Base-by-base conservation (phyloP, 768 basidiomycete genomes). In the Daedaleopsis sinensis region DNA sequence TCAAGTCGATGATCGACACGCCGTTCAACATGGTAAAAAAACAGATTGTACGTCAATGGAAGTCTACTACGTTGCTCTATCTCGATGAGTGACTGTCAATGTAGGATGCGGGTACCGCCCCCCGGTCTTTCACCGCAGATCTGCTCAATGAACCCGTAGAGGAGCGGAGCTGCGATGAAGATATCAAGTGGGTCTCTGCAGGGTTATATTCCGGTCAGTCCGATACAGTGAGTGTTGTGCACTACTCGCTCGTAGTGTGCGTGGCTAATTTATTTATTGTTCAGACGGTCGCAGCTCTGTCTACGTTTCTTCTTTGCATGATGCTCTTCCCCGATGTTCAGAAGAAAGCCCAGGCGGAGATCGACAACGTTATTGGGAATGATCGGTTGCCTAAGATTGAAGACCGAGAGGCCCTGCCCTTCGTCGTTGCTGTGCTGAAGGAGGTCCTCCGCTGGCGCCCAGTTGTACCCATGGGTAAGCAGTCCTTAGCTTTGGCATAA, bases 301-400 rank as follows among this genome's bases (percentile, higher is more conserved):
- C 37, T 3, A 46, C 52, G 11, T 46, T 55, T 24, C 7, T 73
- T 21, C 68, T 76, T 1, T 68, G 68, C 24, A 72, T 77, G 69
- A 32, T 70, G 3, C 67, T 71, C 24, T 52, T 73, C 57, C 76
- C 76, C 2, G 69, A 72, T n/a, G 65, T 70, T 8, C 74, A 76
- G 53, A 50, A 24, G 6, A 72, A 68, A 43, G 67, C 54, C 6
- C 68, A 70, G 46, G 67, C 68, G 18, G 77, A 77, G 57, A 66
- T 79, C 37, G 68, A 73, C 37, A 60, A 49, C 2, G 69, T 77
- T n/a, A 58, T 76, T 6, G 77, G 79, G 2, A 37, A 19, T 2
- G 65, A 51, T 19, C 50, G 60, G 1, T 37, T 62, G 12, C 62
- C 66, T 2, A 24, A 1, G 4, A 18, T 64, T 18, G 59, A 58